Evolutionary conservation across 2,329 filamentous ascomycete genomes (phyloP), one percentile per base, ranked within the genome.

Genomic region (Trichoderma cornu-damae): DNA sequence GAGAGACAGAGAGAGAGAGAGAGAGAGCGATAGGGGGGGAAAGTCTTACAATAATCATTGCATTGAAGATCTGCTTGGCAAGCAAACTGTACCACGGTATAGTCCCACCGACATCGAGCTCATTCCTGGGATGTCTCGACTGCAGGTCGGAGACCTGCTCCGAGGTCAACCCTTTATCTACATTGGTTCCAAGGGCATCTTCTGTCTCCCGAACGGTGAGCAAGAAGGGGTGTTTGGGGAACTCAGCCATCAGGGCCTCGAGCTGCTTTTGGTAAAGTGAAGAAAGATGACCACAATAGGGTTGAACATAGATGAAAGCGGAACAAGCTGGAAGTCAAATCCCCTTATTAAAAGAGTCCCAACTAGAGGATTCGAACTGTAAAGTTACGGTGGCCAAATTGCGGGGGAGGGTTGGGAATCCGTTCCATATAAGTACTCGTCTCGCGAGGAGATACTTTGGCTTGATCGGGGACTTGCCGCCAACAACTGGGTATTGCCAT

Each of bases 51-150:
- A 90, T 72, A 57, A 88, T 87, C 88, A 90, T 90, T 58, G 88
- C 87, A 76, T 91, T 91, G 67, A 85, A 82, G 20, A 90, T 71
- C 69, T 91, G 88, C 64, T 86, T 85, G 58, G 87, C 74, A 46
- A 91, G 73, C 40, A 91, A 89, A 64, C 86, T 91, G 65, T 85
- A 77, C 87, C 85, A 79, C 67, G 80, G 81, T 47, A 91, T 84
- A 26, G 81, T 82, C 26, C 80, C 83, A 18, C 79, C 85, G 18
- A 89, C 82, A 43, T 89, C 83, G 18, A 91, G 77, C 67, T 89
- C 85, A 73, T 91, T 91, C 16, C 72, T 75, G 49, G 86, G 86
- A 67, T 86, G 84, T 59, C 80, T 76, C 20, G 79, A 70, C 57
- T 84, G 78, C 22, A 86, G 75, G 57, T 82, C 71, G 51, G 77